These are phyloP conservation scores for Cairneyella variabilis DNA, from an alignment of 495 filamentous ascomycete species.

Conservation along the genomic window DNA sequence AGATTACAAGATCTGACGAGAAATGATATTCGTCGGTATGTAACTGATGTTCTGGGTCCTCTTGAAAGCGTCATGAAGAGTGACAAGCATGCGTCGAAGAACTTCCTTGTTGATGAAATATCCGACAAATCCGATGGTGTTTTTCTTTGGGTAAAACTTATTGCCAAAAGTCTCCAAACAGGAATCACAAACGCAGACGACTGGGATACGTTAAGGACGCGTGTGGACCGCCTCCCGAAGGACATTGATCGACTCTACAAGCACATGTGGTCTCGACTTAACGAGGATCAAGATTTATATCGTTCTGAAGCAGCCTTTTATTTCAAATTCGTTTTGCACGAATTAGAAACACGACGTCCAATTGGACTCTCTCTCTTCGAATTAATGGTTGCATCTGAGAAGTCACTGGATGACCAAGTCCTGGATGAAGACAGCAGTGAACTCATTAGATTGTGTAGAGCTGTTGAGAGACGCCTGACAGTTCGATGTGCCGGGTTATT, in stretches of 20 bases:
- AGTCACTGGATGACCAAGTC: neutral
- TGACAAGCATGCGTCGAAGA: neutral
- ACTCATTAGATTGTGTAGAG: neutral
- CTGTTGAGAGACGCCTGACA: neutral
- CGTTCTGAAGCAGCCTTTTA: slow-evolving; percentile 2
- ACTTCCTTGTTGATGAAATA: neutral
- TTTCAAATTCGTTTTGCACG: slow-evolving; percentile 5
- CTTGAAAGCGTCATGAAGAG: neutral
- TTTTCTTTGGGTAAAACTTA: slow-evolving; percentile 14
- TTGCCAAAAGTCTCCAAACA: neutral
- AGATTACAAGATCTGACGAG: slow-evolving; percentile 8
- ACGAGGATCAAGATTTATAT: neutral
- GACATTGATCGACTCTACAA: slow-evolving; percentile 9
- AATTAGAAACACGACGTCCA: neutral
- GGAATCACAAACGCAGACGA: neutral
- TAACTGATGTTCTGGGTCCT: neutral
- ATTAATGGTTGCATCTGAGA: neutral
- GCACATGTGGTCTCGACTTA: neutral
- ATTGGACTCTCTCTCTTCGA: neutral
- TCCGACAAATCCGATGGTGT: slow-evolving; percentile 9
- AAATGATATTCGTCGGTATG: slow-evolving; percentile 5
- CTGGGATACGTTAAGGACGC: neutral
- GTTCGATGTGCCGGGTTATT: neutral
- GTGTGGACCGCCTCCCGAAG: neutral
- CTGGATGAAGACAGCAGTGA: neutral